Evolutionary conservation across 371 early-diverging fungal species (phyloP), one percentile per base, ranked within the genome.

Genomic region (Apophysomyces ossiformis): DNA sequence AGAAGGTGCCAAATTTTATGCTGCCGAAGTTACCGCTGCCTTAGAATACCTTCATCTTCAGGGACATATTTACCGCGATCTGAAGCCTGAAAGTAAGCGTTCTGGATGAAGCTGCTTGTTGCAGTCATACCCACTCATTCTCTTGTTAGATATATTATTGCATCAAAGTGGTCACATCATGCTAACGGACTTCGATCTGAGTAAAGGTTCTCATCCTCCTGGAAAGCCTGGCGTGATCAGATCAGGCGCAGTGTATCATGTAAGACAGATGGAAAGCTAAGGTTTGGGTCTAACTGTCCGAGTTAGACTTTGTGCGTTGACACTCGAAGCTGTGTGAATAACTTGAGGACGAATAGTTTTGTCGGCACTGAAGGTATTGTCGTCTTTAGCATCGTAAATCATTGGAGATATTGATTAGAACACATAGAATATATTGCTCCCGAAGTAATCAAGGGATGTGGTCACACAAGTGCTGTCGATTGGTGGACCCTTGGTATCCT

Each of bases 401-500:
- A 6, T 41, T 7, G 32, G 5, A n/a, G 16, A 36, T 13, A 54
- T 58, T 26, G 11, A 37, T 64, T 38, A 26, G 7, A 39, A 18
- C 26, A 32, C 35, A 39, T 64, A 86, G 97, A 97, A 77, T 96
- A 96, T 72, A 93, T 98, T 84, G 97, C 99, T 7, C 98, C 99
- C 35, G 98, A 98, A 78, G 92, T 93, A n/a, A 91, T 93, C 74
- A 89, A 89, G 67, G 97, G 96, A 35, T 82, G 86, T 59, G 98
- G 98, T 35, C 98, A 99, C 81, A 94, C 98, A 18, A 90, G 88
- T 69, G 88, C 92, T 2, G 97, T 96, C 16, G 99, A 99, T 85
- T 97, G 99, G 95, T 99, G 99, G 99, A 96, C 98, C 7, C 77
- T 99, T 13, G 99, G 99, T 12, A 95, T 99, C 37, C 82, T 99